Evolutionary conservation across 2,329 filamentous ascomycete genomes (phyloP), one percentile per base, ranked within the genome.

Genomic region (Aspergillus fischeri): DNA sequence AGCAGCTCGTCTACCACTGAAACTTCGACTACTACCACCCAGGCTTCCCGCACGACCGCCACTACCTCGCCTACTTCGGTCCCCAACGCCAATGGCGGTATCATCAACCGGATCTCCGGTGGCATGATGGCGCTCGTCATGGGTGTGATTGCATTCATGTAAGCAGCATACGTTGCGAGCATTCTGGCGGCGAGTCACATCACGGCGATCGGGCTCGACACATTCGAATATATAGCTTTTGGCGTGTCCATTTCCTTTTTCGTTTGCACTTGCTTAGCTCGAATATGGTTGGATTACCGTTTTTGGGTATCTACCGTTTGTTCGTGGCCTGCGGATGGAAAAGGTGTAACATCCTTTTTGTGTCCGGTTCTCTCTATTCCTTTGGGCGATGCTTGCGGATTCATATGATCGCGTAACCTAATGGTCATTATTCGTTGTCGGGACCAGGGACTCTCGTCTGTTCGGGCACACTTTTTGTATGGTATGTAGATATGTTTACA

Each of bases 81-180:
- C 41, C 67, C 72, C 38, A 64, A 67, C 63, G 61, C 63, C 53
- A 72, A 72, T 56, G 68, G 62, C 32, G 72, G 66, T 38, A 63
- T 67, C 27, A 54, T 59, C 47, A 67, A 73, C 64, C 69, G 69
- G 42, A 70, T 73, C 24, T 73, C 74, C 24, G 69, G 69, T 49
- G 66, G 70, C 49, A 60, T 76, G 63, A 49, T 75, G 54, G 74
- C 71, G 48, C 53, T 73, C 51, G 69, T 71, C 24, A 63, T 73
- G 45, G 75, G 68, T 58, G 67, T 65, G 28, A 57, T 73, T 53
- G 72, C 69, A 32, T 55, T 75, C 53, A 50, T 76, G 60, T 77
- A 74, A 69, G 61, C 35, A 21, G 9, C 10, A n/a, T 28, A 10
- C 9, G 10, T 20, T 28, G 29, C 21, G 24, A 29, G 14, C 51